Evolutionary conservation across 2,329 filamentous ascomycete species (phyloP).

Genomic region (Coniochaeta hoffmannii): DNA sequence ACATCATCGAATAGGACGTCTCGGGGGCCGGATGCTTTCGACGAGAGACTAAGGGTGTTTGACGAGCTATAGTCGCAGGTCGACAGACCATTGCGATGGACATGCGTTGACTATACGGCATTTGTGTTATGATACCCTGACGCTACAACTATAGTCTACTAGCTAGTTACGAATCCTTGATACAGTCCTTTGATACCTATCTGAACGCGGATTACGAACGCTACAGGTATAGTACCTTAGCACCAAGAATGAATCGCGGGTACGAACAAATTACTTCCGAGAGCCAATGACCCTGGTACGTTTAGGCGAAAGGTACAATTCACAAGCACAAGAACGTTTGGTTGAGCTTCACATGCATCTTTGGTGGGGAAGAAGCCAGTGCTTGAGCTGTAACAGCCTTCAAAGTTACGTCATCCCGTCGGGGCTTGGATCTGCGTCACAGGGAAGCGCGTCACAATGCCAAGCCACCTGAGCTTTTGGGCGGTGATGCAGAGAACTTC

Average conservation of each 20-base stretch:
- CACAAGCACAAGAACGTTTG: no score
- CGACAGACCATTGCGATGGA: no score
- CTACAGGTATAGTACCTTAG: no score
- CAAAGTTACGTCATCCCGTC: background rate
- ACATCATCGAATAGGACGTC: constrained; percentile 12
- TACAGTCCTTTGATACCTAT: no score
- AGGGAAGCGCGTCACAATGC: background rate
- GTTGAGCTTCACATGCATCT: no score
- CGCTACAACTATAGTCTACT: background rate
- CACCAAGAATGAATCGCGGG: no score
- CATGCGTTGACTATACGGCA: background rate
- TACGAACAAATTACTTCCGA: no score
- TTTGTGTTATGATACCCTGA: background rate
- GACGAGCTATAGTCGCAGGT: constrained; percentile 35
- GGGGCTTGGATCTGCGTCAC: constrained; percentile 1
- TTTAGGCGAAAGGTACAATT: no score
- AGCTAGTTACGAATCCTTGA: background rate
- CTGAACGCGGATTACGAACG: no score
- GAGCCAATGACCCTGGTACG: no score
- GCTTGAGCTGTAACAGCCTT: background rate
- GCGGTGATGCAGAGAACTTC: background rate
- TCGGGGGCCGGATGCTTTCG: constrained; percentile 12
- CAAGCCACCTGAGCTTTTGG: background rate
- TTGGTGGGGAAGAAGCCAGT: background rate
- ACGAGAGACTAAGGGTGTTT: constrained; percentile 33